Evolutionary conservation across 805 yeast genomes (phyloP).

Genomic region (Pichia pseudocactophila): DNA sequence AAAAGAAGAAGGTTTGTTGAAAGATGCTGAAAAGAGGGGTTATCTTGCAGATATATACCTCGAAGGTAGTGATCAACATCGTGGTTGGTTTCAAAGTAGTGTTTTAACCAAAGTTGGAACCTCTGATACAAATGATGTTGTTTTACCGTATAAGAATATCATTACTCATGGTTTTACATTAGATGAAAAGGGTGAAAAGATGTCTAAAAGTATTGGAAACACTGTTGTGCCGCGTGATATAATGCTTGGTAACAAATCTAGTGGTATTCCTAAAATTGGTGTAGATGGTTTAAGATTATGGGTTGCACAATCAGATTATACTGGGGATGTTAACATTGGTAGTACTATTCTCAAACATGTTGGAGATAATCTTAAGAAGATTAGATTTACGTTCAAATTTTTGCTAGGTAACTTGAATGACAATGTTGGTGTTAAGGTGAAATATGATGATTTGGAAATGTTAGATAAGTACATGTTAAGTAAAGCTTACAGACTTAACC

Average conservation of each 20-base stretch:
- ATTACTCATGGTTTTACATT: conserved; percentile 91
- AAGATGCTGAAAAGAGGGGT: conserved; percentile 28
- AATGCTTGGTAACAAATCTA: conserved; percentile 48
- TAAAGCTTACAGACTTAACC: conserved; percentile 41
- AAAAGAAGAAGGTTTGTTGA: conserved; percentile 25
- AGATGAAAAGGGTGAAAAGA: conserved; percentile 78
- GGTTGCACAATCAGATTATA: conserved; percentile 83
- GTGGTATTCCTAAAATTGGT: conserved; percentile 58
- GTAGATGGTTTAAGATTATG: conserved; percentile 86
- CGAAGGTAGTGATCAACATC: conserved; percentile 97
- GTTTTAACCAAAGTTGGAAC: conserved; percentile 64
- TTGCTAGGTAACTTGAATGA: conserved; percentile 67
- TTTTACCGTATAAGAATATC: conserved; percentile 58
- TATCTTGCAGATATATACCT: conserved; percentile 73
- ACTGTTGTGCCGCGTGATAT: conserved; percentile 61
- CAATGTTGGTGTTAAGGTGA: conserved; percentile 23
- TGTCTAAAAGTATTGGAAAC: conserved; percentile 92
- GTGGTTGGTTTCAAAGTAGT: conserved; percentile 99
- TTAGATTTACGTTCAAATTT: conserved; percentile 73
- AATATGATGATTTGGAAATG: conserved; percentile 29
- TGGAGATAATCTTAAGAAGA: conserved; percentile 70
- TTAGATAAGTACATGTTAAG: conserved; percentile 60
- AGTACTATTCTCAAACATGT: conserved; percentile 65
- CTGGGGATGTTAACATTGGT: conserved; percentile 70
- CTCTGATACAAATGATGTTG: conserved; percentile 17